Conservation (phyloP, 768 basidiomycete genomes). For the Termitomyces sp. region DNA sequence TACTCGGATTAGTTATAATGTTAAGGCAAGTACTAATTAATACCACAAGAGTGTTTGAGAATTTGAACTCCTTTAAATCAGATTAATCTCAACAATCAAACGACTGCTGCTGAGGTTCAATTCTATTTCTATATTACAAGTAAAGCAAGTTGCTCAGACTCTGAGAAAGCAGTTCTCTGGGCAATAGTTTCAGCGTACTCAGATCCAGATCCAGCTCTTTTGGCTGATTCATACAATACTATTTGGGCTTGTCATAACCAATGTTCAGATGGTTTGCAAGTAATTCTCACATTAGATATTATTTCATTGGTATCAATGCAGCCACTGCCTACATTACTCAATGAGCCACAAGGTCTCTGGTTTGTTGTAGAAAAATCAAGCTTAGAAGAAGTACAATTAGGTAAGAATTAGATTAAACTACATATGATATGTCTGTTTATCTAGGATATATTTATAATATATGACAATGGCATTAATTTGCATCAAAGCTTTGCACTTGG, state of each 20-base stretch:
- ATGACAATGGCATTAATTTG: too few species aligned
- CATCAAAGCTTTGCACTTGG: too few species aligned
- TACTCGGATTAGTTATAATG: not conserved
- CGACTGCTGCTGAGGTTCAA: too few species aligned
- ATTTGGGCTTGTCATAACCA: slow-evolving; percentile 12
- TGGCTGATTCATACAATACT: slow-evolving; percentile 15
- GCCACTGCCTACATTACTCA: slow-evolving; percentile 10
- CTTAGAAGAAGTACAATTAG: slow-evolving; percentile 12
- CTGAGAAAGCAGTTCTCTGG: not conserved
- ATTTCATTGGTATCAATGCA: slow-evolving; percentile 22
- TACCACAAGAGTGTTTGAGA: too few species aligned
- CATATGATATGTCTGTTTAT: too few species aligned
- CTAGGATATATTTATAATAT: too few species aligned
- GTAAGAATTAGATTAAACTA: not conserved
- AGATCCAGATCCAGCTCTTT: not conserved
- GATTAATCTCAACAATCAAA: too few species aligned
- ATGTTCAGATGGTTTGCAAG: slow-evolving; percentile 1
- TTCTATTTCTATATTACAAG: too few species aligned
- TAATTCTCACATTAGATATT: slow-evolving; percentile 4
- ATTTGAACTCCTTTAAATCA: too few species aligned
- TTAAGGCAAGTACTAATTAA: too few species aligned
- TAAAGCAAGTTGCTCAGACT: not conserved
- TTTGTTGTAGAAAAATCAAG: slow-evolving; percentile 25
- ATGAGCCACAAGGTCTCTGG: slow-evolving; percentile 9
- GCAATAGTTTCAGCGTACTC: slow-evolving; percentile 20